Evolutionary conservation across 306 rosid species (phyloP), one percentile per base, ranked within the genome.

Genomic region (Heteromeles arbutifolia): DNA sequence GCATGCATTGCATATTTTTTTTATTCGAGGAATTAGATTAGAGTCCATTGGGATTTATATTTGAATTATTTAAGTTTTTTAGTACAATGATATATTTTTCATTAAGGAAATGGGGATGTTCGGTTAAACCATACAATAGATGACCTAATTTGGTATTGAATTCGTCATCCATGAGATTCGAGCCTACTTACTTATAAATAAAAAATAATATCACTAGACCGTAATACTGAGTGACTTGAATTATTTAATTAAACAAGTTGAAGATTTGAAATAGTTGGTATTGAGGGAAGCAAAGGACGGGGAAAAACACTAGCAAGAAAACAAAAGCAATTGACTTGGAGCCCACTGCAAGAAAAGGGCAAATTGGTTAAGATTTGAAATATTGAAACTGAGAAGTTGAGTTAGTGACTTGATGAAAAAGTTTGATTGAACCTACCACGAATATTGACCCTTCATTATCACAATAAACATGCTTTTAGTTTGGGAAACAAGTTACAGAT

Each of bases 121-220:
- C 2, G 9, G 41, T 37, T 37, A 37, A 37, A 0, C 0, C 0
- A 7, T 0, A 37, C 0, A 37, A 37, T 37, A 0, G 0, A 1
- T 0, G 7, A 37, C 9, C 0, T 37, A 37, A 37, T 37, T 37
- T 37, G 41, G 2, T 37, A 37, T 37, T 0, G 9, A 37, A 37
- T 37, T 37, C 0, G 10, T 7, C 1, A 7, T 37, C 2, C 0
- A 37, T 37, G 2, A 37, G 0, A 37, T 37, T 37, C 10, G 2
- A 37, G 0, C 2, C 2, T 37, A 7, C 41, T 37, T 6, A 37
- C 10, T 37, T 37, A 7, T 1, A 37, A 37, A 7, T 37, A 0
- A 37, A 37, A 0, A 37, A 6, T 0, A 37, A 37, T 1, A 37
- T 1, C 0, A 37, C 2, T 2, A 37, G 2, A 37, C 0, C 0